Evolutionary conservation across 306 rosid species (phyloP), one percentile per base, ranked within the genome.

Genomic region (Gastrolobium villosum): DNA sequence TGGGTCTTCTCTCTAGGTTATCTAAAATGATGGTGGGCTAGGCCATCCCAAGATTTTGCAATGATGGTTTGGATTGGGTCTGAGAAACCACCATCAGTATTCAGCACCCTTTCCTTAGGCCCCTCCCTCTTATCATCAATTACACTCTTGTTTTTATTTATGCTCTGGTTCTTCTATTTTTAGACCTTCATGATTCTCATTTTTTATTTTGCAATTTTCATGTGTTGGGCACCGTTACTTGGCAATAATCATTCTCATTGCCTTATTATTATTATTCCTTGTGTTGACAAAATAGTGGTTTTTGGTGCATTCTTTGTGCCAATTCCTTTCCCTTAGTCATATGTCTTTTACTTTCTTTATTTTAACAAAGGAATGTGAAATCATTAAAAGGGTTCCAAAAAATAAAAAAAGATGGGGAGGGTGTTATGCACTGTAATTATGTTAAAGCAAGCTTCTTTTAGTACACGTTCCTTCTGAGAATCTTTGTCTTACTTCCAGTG

Each of bases 1-100:
- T 91, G 94, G 91, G 84, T 83, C 77, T 75, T 84, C 74, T 79
- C 81, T 87, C 82, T 89, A 90, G 91, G 89, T 82, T 84, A 82
- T 89, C 74, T 67, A 90, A 92, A 92, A 95, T 92, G 98, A 94
- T 92, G 95, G 94, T 85, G 92, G 93, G 91, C 94, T 92, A 94
- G 91, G 94, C 88, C 93, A 85, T 88, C 88, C 92, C 88, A 92
- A 92, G 99, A 92, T 95, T 95, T 86, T 97, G 98, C 96, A 92
- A 95, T 95, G 94, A 92, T 95, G 94, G 88, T 88, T 84, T 84
- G 97, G 99, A 92, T 95, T 90, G 99, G 97, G 81, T 90, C 82
- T 83, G 74, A 83, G 67, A 88, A 88, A 87, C 88, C 85, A 80
- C 85, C 91, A 86, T 86, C 84, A 81, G 85, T 73, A 48, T 63